Evolutionary conservation across 2,329 filamentous ascomycete species (phyloP), one percentile per base, ranked within the genome.

Genomic region (Botrytis byssoidea): DNA sequence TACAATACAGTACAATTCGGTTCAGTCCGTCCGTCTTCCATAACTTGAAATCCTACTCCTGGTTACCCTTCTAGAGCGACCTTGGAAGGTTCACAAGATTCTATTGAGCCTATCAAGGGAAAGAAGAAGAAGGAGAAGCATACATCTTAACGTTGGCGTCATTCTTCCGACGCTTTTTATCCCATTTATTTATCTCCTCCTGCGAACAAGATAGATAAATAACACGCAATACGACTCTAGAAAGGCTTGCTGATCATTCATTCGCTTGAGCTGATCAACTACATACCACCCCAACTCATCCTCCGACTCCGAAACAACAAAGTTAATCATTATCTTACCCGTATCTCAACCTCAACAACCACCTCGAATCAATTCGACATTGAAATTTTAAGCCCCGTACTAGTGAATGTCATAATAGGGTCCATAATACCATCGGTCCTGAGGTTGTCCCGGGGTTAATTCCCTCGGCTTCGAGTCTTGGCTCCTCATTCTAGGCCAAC

Each of bases 401-500:
- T 40, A 42, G 66, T 57, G 37, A 48, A 59, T 32, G 51, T 42
- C 42, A 69, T 16, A 42, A 25, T 25, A 69, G 48, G 48, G 48
- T 32, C 37, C 35, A 40, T 44, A 69, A 42, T 42, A 42, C 42
- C n/a, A 69, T 32, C n/a, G 48, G 29, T 69, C 37, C 40, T 74
- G 76, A 77, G 73, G 75, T 74, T 69, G 37, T 20, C 51, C 65
- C 74, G 75, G 76, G 79, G 76, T 77, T 76, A 74, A 76, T 73
- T 70, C 74, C 76, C 77, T 78, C 74, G 76, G 78, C 73, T 75
- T 77, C 74, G 75, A 77, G 74, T 64, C 71, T 75, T 77, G 55
- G 72, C 72, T 74, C 71, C 57, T 71, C 59, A 73, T 67, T 61
- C 46, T 73, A 64, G 55, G 66, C 57, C 66, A 69, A 71, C 59